A percentile compares a stretch with the other conserved stretches of the same genome.
Conservation (phyloP, 768 basidiomycete species). For the Megacollybia marginata region DNA sequence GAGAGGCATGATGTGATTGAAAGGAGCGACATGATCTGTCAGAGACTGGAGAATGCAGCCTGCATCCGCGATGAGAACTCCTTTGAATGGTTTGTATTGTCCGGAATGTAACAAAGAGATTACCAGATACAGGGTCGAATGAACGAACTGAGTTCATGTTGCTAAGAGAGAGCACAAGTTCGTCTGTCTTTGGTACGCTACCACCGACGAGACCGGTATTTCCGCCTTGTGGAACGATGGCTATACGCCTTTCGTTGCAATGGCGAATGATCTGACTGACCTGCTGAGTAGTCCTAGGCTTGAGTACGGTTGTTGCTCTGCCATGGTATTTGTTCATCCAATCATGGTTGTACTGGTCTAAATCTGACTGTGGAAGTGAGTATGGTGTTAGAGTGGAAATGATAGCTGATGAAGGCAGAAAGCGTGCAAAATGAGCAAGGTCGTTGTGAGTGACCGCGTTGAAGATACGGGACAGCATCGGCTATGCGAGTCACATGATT, state of each 20-base stretch:
- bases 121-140: conserved; percentile 81
- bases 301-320: conserved; percentile 76
- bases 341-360: conserved; percentile 78
- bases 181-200: conserved; percentile 81
- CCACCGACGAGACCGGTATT: conserved; percentile 98
- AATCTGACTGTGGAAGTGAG: conserved; percentile 48
- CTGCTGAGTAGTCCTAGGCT: conserved; percentile 81
- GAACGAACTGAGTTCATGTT: conserved; percentile 79
- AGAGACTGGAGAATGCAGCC: conserved; percentile 89
- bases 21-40: conserved; percentile 76
- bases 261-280: conserved; percentile 84
- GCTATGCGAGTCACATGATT: conserved; percentile 13
- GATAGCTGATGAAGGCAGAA: conserved; percentile 57
- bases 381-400: conserved; percentile 57
- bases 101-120: conserved; percentile 6
- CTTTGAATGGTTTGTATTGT: conserved; percentile 29
- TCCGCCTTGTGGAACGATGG: conserved; percentile 96
- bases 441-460: conserved; percentile 51
- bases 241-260: conserved; percentile 75
- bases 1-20: conserved; percentile 94
- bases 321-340: conserved; percentile 97
- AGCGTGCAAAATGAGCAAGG: conserved; percentile 56
- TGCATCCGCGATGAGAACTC: conserved; percentile 87
- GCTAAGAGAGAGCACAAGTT: conserved; percentile 77
- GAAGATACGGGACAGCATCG: conserved; percentile 14